Base-by-base conservation (phyloP, 805 yeast genomes). In the Pichia californica region DNA sequence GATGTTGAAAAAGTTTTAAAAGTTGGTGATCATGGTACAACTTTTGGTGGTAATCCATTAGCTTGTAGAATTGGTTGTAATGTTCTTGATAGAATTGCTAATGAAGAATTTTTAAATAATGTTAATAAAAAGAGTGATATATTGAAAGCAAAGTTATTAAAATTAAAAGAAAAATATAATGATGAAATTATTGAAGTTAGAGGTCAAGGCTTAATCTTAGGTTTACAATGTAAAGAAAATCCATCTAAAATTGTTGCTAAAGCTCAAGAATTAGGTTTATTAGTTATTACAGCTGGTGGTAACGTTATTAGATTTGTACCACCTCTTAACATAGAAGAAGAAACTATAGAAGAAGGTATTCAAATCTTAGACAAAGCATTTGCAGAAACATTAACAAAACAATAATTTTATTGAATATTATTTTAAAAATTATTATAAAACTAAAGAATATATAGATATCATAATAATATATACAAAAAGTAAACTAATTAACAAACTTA, bases 21-120 rank as follows among this genome's bases (percentile, higher is more conserved):
- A 45, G 91, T 87, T 19, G 99, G 99, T 45, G 99, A 93, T 59
- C 99, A 91, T 61, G 99, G 99, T 44, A 91, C 98, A 3, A 91
- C 99, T 0, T 91, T 83, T 59, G 98, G 99, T 50, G 99, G 99
- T 44, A 93, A 93, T 63, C 98, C 98, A 43, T 69, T 93, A 50
- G 98, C 88, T 5, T 73, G 91, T 29, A 77, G 89, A 49, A 76
- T 93, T 39, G 96, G 88, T 5, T 68, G 73, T 34, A 81, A 83
- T 57, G 95, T 93, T 13, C 65, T 93, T 20, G 79, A 74, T 42
- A 74, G 77, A 53, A 73, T 93, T 35, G 72, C 88, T 13, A 66
- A 81, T 38, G 63, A 70, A 4, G 73, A 68, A 16, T 82, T 93
- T 51, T 70, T 87, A 54, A 58, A 64, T 7, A 62, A 70, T 10